Evolutionary conservation across 192 early-diverging fungal species (phyloP).

Genomic region (Paraglomus brasilianum): DNA sequence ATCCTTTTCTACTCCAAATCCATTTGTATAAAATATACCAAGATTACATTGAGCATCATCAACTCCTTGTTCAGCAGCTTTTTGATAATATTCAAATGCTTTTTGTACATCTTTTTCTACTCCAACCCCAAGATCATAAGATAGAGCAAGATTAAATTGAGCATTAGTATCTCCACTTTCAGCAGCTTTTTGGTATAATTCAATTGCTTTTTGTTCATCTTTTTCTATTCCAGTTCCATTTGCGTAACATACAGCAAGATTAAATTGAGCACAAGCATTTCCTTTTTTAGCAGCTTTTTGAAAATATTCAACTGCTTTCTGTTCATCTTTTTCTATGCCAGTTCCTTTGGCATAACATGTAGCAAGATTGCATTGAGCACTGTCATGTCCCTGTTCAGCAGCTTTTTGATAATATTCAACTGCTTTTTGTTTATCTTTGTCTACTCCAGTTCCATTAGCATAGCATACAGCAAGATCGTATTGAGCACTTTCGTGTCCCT

Average conservation of each 20-base stretch:
- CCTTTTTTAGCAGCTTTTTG: constrained; percentile 52
- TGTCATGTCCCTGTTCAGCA: constrained; percentile 53
- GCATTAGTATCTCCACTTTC: constrained; percentile 70
- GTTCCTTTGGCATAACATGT: constrained; percentile 62
- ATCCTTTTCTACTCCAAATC: constrained; percentile 61
- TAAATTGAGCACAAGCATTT: constrained; percentile 58
- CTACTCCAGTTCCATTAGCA: constrained; percentile 69
- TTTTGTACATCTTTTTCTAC: constrained; percentile 50
- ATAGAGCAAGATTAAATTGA: constrained; percentile 77
- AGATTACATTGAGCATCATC: constrained; percentile 85
- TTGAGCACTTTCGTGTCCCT: constrained; percentile 59
- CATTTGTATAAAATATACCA: constrained; percentile 75
- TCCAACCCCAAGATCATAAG: constrained; percentile 81
- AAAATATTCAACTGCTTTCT: constrained; percentile 60
- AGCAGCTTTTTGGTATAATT: constrained; percentile 66
- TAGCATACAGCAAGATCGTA: constrained; percentile 79
- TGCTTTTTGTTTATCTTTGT: constrained; percentile 58
- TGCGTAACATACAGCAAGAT: constrained; percentile 58
- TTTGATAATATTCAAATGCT: constrained; percentile 64
- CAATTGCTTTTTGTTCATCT: constrained; percentile 35
- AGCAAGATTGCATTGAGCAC: constrained; percentile 55
- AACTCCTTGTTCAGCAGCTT: constrained; percentile 69
- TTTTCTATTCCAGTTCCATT: constrained; percentile 51
- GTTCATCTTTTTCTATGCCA: constrained; percentile 48
- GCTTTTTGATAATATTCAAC: constrained; percentile 52